Base-by-base conservation (phyloP, 306 rosid species). In the Medicago arabica region DNA sequence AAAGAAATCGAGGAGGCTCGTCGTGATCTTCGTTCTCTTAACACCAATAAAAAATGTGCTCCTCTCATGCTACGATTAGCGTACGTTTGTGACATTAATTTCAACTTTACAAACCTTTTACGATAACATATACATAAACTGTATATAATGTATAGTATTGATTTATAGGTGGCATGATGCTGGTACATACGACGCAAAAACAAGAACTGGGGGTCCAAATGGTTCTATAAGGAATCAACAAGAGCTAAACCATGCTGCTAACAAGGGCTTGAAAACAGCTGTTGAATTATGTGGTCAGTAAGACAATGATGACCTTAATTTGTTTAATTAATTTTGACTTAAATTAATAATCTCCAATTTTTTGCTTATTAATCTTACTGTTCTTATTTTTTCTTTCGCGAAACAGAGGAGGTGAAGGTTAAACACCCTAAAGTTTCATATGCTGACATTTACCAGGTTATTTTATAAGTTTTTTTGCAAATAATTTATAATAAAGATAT, bases 51-150 rank as follows among this genome's bases (percentile, higher is more conserved):
- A 44, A 78, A 69, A 40, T 92, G 96, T 11, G 97, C 98, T 62
- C 93, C 98, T 68, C 76, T 90, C 55, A 90, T 94, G 96, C 98
- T 94, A 71, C 96, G 95, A 58, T 76, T 94, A 77, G 98, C 97
- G 97, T 94, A 88, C 13, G 54, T 54, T 19, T 3, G 12, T 73
- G 53, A 18, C 43, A 14, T 12, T 58, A 1, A 12, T 23, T 60
- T 13, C 6, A 55, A 18, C 13, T 54, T 57, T 9, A 61, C 10
- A 61, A 61, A 61, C 21, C 1, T 14, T 61, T 7, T 14, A 6
- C 16, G 36, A 63, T 21, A 5, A 21, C 9, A 1, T n/a, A 62
- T 1, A 61, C 6, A 39, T 65, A 39, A 47, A 28, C 46, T 18
- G 3, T 36, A 0, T 36, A 0, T 61, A 6, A 18, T 11, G 12